Evolutionary conservation across 2,329 filamentous ascomycete genomes (phyloP).

Genomic region (Nemania bipapillata): DNA sequence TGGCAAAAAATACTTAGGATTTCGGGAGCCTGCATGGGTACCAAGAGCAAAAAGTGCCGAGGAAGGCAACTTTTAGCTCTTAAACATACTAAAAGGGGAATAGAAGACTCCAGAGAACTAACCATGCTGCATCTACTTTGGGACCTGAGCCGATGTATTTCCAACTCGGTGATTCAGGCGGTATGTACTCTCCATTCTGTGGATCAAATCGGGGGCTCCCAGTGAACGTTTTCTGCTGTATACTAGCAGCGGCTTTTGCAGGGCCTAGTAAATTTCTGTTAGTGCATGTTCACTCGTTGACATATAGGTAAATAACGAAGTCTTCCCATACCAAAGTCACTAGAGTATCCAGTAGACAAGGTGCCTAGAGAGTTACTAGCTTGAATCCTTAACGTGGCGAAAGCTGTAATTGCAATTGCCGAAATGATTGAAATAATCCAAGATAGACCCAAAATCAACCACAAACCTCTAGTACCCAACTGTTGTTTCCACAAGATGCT

Average conservation of each 20-base stretch:
- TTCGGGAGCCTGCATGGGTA: too few species aligned
- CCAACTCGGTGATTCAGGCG: conserved; percentile 6
- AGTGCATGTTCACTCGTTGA: background rate
- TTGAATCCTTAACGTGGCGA: background rate
- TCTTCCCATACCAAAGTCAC: conserved; percentile 9
- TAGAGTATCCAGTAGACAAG: conserved; percentile 5
- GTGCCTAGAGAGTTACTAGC: background rate
- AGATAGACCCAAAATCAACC: background rate
- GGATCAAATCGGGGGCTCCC: conserved; percentile 8
- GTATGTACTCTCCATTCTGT: conserved; percentile 14
- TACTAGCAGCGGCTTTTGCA: background rate
- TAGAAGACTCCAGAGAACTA: too few species aligned
- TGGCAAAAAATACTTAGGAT: too few species aligned
- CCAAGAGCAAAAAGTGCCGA: too few species aligned
- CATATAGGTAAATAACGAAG: background rate
- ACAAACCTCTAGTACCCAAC: background rate
- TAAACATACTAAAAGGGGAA: too few species aligned
- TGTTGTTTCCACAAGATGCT: background rate
- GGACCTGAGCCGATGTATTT: conserved; percentile 14
- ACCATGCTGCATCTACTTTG: conserved; percentile 9
- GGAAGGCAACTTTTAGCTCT: too few species aligned
- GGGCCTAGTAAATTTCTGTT: background rate
- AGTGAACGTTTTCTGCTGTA: background rate
- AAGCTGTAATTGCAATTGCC: background rate
- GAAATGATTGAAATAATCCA: conserved; percentile 1